Conservation (phyloP, 2,329 filamentous ascomycete genomes). For the Verticillium dahliae region DNA sequence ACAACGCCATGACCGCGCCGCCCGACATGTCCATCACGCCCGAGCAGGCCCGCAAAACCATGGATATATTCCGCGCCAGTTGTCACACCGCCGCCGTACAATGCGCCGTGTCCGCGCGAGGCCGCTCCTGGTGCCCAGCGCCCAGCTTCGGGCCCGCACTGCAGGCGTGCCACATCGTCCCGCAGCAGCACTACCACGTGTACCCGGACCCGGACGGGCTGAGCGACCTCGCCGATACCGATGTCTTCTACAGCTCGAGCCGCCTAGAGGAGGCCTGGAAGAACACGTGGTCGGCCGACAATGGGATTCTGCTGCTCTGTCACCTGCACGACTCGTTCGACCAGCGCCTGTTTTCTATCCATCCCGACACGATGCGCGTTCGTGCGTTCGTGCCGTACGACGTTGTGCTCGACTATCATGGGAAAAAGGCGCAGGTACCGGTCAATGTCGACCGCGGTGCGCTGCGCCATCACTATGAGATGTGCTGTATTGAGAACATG, state of each 20-base stretch:
- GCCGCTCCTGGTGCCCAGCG: conserved; percentile 9
- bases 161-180: conserved; percentile 15
- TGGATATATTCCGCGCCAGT: too few species aligned
- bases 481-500: conserved; percentile 17
- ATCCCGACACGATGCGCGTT: conserved; percentile 12
- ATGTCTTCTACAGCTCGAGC: too few species aligned
- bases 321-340: conserved; percentile 15
- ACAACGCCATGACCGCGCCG: too few species aligned
- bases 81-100: neutral
- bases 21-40: too few species aligned
- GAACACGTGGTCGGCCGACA: neutral
- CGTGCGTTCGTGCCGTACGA: conserved; percentile 14
- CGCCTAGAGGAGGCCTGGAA: too few species aligned
- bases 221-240: too few species aligned
- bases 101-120: conserved; percentile 13
- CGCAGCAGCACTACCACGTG: conserved; percentile 13
- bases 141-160: conserved; percentile 9
- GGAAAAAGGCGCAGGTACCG: conserved; percentile 5
- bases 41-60: too few species aligned
- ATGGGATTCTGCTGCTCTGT: conserved; percentile 12
- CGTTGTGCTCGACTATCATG: conserved; percentile 7
- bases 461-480: conserved; percentile 14
- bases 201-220: conserved; percentile 6
- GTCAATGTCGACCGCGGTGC: conserved; percentile 5
- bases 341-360: conserved; percentile 14